Evolutionary conservation across 208 protist genomes (phyloP).

Genomic region (Trichomonas gallinae): DNA sequence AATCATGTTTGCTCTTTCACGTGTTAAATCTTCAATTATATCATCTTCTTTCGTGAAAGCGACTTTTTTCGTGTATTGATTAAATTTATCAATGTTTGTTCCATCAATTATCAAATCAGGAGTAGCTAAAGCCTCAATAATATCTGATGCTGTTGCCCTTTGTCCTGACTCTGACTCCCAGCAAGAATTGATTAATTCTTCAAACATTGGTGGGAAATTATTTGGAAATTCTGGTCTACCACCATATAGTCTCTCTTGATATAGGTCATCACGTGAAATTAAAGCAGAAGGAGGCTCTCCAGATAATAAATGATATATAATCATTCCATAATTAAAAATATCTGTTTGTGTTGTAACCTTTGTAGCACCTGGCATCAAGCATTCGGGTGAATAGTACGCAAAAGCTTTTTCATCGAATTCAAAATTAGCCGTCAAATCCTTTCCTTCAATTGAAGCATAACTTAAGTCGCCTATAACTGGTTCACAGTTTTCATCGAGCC

Average conservation of each 20-base stretch:
- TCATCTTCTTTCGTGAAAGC: background rate
- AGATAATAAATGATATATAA: background rate
- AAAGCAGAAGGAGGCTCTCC: background rate
- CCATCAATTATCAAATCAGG: background rate
- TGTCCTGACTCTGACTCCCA: background rate
- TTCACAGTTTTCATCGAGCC: background rate
- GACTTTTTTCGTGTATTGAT: background rate
- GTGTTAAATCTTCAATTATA: background rate
- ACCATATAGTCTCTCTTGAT: background rate
- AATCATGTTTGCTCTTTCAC: background rate
- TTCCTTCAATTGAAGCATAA: background rate
- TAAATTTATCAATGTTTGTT: background rate
- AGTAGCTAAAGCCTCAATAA: background rate
- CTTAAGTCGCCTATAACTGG: background rate
- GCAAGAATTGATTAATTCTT: background rate
- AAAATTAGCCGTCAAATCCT: background rate
- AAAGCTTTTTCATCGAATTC: background rate
- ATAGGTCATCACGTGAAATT: background rate
- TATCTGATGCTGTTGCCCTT: background rate
- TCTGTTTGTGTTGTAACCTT: background rate
- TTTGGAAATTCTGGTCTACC: background rate
- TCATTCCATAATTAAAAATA: background rate
- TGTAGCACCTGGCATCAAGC: background rate
- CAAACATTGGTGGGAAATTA: background rate
- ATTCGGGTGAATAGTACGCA: background rate